Base-by-base conservation (phyloP, 2,329 filamentous ascomycete species). In the Apiospora rasikravindrae region DNA sequence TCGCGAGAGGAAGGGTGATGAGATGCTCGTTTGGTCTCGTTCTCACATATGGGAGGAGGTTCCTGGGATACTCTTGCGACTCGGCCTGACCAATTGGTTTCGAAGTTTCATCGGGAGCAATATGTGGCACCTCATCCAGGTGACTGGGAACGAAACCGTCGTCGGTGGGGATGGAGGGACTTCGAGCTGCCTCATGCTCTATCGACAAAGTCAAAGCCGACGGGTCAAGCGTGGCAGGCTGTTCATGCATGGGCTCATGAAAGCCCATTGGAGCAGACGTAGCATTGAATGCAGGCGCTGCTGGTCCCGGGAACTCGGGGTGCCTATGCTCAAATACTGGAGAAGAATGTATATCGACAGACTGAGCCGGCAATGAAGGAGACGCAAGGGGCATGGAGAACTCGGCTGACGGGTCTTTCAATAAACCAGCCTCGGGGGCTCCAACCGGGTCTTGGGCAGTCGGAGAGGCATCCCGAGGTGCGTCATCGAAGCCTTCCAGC, bases 1-100 rank as follows among this genome's bases (percentile, higher is more conserved):
- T 83, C 22, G 88, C 85, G 74, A 91, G 86, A 0, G 89, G 88
- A 0, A 92, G 80, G 0, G 90, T 90, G 44, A 92, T 80, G 4
- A 87, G 75, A 73, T 87, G 87, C 66, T 89, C 86, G 71, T 81
- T 82, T 24, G 76, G 74, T 37, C 79, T 82, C 4, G 77, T 77
- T 2, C 76, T 75, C 14, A 80, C 73, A 19, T 76, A 75, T 5
- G 77, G 77, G 22, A 79, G 73, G 24, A 78, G 73, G 40, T 75
- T 77, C 33, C 67, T 73, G 29, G 77, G 76, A 53, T 76, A 78
- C 7, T 74, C 71, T 22, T 73, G 64, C 16, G 75, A 37, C 44
- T 71, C 73, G 16, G n/a, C 69, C 10, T 69, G 40, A 3, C 45
- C 53, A 26, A 67, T 13, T 22, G 67, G 44, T 16, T 61, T 57